Conservation (phyloP, 163 green algal species). For the Coccomyxa subellipsoidea region DNA sequence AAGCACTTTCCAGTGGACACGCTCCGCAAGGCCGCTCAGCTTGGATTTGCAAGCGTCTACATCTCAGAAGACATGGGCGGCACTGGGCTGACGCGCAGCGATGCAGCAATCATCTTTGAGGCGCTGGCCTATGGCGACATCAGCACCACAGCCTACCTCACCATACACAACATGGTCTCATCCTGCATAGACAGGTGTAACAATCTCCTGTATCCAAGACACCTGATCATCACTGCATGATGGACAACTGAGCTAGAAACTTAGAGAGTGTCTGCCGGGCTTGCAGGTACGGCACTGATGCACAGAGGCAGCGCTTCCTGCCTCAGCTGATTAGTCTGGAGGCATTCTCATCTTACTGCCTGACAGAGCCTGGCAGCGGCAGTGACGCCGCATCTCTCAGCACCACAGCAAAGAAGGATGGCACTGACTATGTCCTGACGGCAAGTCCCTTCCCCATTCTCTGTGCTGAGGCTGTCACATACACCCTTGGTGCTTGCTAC, state of each 20-base stretch:
- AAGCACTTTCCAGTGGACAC: constrained; percentile 67
- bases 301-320: constrained; percentile 51
- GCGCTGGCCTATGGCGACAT: constrained; percentile 71
- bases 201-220: background rate
- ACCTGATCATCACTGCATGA: background rate
- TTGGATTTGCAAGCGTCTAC: constrained; percentile 69
- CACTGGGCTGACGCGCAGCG: constrained; percentile 44
- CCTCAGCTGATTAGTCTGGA: constrained; percentile 61
- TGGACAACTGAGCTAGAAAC: background rate
- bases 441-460: constrained; percentile 18
- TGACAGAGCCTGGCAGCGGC: constrained; percentile 75
- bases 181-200: constrained; percentile 50
- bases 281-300: constrained; percentile 16
- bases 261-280: background rate
- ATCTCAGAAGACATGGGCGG: constrained; percentile 59
- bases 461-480: background rate
- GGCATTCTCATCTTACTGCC: constrained; percentile 72
- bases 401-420: constrained; percentile 45
- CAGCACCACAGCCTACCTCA: constrained; percentile 71
- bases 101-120: constrained; percentile 79
- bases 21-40: constrained; percentile 51
- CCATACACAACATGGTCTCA: constrained; percentile 85
- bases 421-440: constrained; percentile 52
- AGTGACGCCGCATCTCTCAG: constrained; percentile 58
- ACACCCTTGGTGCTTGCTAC: no score